Evolutionary conservation across 2,329 filamentous ascomycete genomes (phyloP).

Genomic region (Scorias spongiosa): DNA sequence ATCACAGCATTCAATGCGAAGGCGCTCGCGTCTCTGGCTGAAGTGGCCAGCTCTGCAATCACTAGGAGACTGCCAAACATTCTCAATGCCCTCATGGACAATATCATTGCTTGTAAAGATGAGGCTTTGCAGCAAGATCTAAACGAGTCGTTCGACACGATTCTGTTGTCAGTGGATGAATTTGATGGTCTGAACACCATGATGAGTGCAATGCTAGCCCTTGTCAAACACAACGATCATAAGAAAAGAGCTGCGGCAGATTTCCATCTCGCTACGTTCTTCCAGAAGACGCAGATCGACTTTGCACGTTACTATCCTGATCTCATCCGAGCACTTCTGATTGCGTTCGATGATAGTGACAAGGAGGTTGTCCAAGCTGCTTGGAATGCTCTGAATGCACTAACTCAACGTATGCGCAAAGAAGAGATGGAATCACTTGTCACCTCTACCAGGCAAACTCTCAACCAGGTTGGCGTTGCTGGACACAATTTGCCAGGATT

Average conservation of each 20-base stretch:
- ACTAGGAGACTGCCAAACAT: constrained; percentile 78
- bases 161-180: constrained; percentile 86
- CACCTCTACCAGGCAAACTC: constrained; percentile 66
- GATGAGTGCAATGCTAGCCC: constrained; percentile 80
- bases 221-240: constrained; percentile 90
- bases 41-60: constrained; percentile 83
- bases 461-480: constrained; percentile 77
- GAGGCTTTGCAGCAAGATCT: constrained; percentile 61
- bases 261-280: constrained; percentile 72
- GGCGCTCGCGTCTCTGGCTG: constrained; percentile 79
- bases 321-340: constrained; percentile 75
- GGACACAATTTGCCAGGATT: constrained; percentile 80
- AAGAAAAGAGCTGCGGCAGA: constrained; percentile 64
- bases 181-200: constrained; percentile 88
- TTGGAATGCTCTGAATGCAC: constrained; percentile 72
- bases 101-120: constrained; percentile 64
- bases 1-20: constrained; percentile 92
- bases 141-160: constrained; percentile 68
- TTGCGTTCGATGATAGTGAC: constrained; percentile 84
- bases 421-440: constrained; percentile 97
- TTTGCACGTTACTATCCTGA: constrained; percentile 95
- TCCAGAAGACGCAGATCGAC: constrained; percentile 63
- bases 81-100: constrained; percentile 87
- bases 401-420: constrained; percentile 82
- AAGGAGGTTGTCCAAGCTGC: constrained; percentile 71